These are phyloP conservation scores for Mytilinidion resinicola DNA, from an alignment of 495 filamentous ascomycete species.

Conservation along the genomic window DNA sequence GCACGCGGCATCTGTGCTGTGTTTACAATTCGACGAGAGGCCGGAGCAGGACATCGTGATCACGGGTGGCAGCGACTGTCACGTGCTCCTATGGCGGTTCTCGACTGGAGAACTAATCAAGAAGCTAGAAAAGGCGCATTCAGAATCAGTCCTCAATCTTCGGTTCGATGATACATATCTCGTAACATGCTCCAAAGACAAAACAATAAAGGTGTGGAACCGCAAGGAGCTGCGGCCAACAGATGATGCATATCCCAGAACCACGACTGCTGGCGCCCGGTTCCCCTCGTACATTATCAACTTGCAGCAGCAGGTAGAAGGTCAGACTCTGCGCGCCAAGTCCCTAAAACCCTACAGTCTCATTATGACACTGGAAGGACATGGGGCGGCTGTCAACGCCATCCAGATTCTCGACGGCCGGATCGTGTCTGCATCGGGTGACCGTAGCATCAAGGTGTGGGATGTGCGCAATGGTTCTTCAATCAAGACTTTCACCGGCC, in stretches of 20 bases:
- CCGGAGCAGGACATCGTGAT: slow-evolving; percentile 86
- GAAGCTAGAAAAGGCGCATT: slow-evolving; percentile 66
- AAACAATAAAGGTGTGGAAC: slow-evolving; percentile 92
- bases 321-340: slow-evolving; percentile 43
- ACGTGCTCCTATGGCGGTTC: slow-evolving; percentile 87
- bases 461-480: slow-evolving; percentile 74
- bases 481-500: slow-evolving; percentile 70
- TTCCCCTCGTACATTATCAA: slow-evolving; percentile 52
- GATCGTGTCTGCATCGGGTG: slow-evolving; percentile 90
- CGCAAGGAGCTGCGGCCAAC: slow-evolving; percentile 61
- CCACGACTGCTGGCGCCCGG: slow-evolving; percentile 25
- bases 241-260: slow-evolving; percentile 38
- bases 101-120: slow-evolving; percentile 78
- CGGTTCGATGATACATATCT: slow-evolving; percentile 85
- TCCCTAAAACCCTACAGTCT: slow-evolving; percentile 60
- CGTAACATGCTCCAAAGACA: slow-evolving; percentile 96
- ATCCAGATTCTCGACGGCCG: slow-evolving; percentile 83
- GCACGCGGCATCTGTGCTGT: slow-evolving; percentile 82
- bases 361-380: slow-evolving; percentile 71
- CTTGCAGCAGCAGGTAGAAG: slow-evolving; percentile 29
- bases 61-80: slow-evolving; percentile 85
- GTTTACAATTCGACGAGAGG: slow-evolving; percentile 92
- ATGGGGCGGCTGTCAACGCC: slow-evolving; percentile 89
- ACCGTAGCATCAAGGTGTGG: slow-evolving; percentile 89
- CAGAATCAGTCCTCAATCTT: slow-evolving; percentile 90